Base-by-base conservation (phyloP, 345 rosid species). In the Atalantia buxifolia region DNA sequence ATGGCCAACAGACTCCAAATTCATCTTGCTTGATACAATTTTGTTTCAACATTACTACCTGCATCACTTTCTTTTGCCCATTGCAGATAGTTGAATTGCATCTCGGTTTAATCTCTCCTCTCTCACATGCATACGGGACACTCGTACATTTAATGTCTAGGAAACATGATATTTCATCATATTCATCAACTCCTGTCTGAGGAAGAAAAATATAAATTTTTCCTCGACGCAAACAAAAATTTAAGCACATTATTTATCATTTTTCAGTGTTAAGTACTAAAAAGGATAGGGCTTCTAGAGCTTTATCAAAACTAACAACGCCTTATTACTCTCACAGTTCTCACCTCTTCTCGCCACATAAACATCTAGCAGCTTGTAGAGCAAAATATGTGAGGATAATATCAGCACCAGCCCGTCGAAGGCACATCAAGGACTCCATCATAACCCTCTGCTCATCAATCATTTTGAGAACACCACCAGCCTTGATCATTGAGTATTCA, bases 401-500 rank as follows among this genome's bases (percentile, higher is more conserved):
- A 65, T 94, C 93, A 0, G 98, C 97, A 63, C 99, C 98, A 74
- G 97, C 98, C 38, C 98, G 88, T 48, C 98, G 88, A 61, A 96
- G 84, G 78, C 98, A 96, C 79, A 83, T 83, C 83, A 96, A 76
- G 31, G 99, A 94, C 75, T 96, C 98, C 97, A 96, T 88, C 99
- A 91, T 96, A 8, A 94, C 97, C 76, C 79, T 89, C 77, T 96
- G 94, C 80, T 94, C 99, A 45, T 96, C 97, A 19, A 94, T 93
- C 97, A 96, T 96, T 69, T 90, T 90, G 36, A 92, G 92, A 80
- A 83, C 88, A 66, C 94, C 95, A 0, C 94, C 97, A 6, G 97
- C 97, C 82, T 94, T 96, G 72, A 96, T 96, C 95, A 96, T 94
- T 0, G 98, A 92, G 88, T 95, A 95, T 78, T 95, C 98, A 62